Base-by-base conservation (phyloP, 441 rosid species). In the Omphalea diandra region DNA sequence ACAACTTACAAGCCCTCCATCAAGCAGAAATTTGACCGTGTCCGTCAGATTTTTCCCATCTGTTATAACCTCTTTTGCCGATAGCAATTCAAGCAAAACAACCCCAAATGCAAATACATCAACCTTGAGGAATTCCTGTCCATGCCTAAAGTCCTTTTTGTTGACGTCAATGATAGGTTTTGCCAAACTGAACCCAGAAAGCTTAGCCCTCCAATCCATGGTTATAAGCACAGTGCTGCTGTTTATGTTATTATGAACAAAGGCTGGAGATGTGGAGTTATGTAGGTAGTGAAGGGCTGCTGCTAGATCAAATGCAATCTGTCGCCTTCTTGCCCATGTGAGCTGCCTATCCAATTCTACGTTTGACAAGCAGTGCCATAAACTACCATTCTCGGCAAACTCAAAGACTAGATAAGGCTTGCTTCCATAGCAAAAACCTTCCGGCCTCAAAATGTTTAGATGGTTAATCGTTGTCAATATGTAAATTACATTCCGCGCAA, bases 221-320 rank as follows among this genome's bases (percentile, higher is more conserved):
- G 54, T 41, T 57, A 68, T 27, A 18, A 55, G 55, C 54, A 68
- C 52, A 68, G 29, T 68, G 9, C 29, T 57, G 29, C 54, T 57
- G 41, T 40, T 56, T 68, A 56, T 43, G 29, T 68, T 68, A 9
- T 18, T 20, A 29, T 80, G 80, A 24, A 73, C 59, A 46, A 70
- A 76, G 36, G 73, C 63, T 36, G 81, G 83, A 47, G 63, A 41
- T 46, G 82, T 81, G 41, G 67, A 74, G 58, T 62, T 58, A 52
- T 81, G 82, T 33, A 81, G 56, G 67, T 81, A 81, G 60, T 78
- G 78, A 62, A 81, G 77, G 3, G 72, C 81, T 40, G 57, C 78
- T 5, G 82, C 80, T n/a, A 81, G 29, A 78, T 81, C 84, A 67
- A 67, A 78, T 27, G 75, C 82, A 70, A 75, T 75, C 59, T 68